Percentiles rank a stretch among this genome's conserved stretches.
These are phyloP conservation scores for Funneliformis geosporum DNA, from an alignment of 192 early-diverging fungal species.

Conservation along the genomic window DNA sequence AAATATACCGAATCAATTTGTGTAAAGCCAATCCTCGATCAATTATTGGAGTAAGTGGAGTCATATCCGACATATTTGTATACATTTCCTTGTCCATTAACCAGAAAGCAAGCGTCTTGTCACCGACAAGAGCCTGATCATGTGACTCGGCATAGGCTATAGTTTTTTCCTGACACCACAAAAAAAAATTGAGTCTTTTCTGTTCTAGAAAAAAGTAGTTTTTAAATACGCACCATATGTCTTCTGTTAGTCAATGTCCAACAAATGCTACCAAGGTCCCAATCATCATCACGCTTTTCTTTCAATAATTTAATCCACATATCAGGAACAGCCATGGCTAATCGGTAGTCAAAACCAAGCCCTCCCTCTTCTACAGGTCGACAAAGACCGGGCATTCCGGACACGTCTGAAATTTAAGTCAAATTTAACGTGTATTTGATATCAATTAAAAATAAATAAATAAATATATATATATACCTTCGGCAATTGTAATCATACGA, in stretches of 20 bases:
- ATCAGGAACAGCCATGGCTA: slow-evolving; percentile 96
- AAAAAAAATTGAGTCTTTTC: not conserved
- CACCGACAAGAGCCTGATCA: slow-evolving; percentile 97
- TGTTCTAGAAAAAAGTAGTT: not conserved
- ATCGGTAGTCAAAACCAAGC: slow-evolving; percentile 94
- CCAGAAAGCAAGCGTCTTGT: slow-evolving; percentile 99
- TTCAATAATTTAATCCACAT: slow-evolving; percentile 99
- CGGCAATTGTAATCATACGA: slow-evolving; percentile 84
- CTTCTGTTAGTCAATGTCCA: slow-evolving; percentile 91
- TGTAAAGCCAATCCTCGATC: slow-evolving; percentile 94
- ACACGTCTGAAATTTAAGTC: slow-evolving; percentile 73
- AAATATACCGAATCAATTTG: slow-evolving; percentile 86
- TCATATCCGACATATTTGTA: slow-evolving; percentile 85
- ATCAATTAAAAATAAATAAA: not conserved
- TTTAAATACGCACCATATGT: slow-evolving; percentile 56
- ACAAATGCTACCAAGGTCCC: slow-evolving; percentile 85
- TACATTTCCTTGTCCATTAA: slow-evolving; percentile 99
- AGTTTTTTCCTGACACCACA: slow-evolving; percentile 72
- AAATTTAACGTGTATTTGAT: not conserved
- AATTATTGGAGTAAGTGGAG: slow-evolving; percentile 81
- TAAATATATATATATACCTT: too few species aligned
- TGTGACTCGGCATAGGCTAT: slow-evolving; percentile 96
- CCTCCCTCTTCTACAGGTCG: slow-evolving; percentile 85
- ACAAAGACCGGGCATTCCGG: slow-evolving; percentile 97
- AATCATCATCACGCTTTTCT: slow-evolving; percentile 87